Evolutionary conservation across 1,284 basidiomycete species (phyloP).

Genomic region (Moniliella sp.): DNA sequence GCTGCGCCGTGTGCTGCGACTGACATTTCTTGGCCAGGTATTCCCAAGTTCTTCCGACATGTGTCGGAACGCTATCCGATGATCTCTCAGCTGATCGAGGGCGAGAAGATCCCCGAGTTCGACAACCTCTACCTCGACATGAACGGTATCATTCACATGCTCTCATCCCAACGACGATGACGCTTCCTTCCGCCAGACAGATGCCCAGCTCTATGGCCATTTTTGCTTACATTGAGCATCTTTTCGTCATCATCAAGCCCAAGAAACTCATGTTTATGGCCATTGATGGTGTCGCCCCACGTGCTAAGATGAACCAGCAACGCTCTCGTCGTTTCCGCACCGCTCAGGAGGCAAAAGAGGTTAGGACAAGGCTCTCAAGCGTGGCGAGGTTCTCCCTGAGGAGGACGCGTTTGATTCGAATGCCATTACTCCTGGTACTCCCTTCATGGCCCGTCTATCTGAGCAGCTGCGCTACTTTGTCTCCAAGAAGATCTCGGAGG

Average conservation of each 20-base stretch:
- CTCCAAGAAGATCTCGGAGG: conserved; percentile 30
- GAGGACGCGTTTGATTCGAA: conserved; percentile 95
- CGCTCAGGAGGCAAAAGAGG: conserved; percentile 72
- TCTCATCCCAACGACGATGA: conserved; percentile 72
- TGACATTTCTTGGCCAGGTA: no score
- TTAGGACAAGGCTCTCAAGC: conserved; percentile 63
- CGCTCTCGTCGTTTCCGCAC: conserved; percentile 61
- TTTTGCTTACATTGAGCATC: conserved; percentile 84
- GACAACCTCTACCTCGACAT: conserved; percentile 79
- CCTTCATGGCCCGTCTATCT: conserved; percentile 78
- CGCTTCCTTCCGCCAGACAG: conserved; percentile 69
- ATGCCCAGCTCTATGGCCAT: conserved; percentile 92
- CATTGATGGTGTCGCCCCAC: conserved; percentile 86
- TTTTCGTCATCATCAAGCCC: conserved; percentile 91
- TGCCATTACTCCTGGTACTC: conserved; percentile 94
- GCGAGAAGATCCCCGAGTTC: conserved; percentile 81
- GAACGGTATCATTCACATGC: conserved; percentile 97
- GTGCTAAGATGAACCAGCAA: conserved; percentile 99
- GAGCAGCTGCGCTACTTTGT: conserved; percentile 83
- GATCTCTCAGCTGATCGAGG: conserved; percentile 86
- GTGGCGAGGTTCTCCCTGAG: conserved; percentile 72
- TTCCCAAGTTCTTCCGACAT: conserved; percentile 42
- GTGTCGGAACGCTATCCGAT: conserved; percentile 78
- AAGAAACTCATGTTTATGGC: conserved; percentile 78
- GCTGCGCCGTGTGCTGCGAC: no score